Conservation (phyloP, 306 rosid genomes). For the Lablab purpureus region DNA sequence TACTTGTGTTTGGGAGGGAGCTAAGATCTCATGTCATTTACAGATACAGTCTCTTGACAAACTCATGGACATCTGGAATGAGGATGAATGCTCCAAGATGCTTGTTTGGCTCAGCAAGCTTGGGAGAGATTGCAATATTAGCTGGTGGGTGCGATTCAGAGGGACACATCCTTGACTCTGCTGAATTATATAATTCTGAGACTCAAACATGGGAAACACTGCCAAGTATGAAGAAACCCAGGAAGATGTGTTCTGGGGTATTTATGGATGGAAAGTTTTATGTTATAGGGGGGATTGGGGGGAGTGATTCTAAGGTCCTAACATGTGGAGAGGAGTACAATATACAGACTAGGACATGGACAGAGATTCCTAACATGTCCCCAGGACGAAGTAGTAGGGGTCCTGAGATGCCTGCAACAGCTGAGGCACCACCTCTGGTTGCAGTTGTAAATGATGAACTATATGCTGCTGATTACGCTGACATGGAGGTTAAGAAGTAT, state of each 20-base stretch:
- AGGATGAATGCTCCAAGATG: constrained; percentile 90
- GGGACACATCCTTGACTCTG: constrained; percentile 74
- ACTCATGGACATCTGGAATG: constrained; percentile 85
- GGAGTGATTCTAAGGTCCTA: constrained; percentile 68
- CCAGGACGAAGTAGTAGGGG: constrained; percentile 70
- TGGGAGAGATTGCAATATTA: constrained; percentile 86
- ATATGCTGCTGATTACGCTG: constrained; percentile 88
- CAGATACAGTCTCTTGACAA: constrained; percentile 86
- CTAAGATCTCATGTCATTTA: constrained; percentile 69
- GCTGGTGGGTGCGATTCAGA: constrained; percentile 94
- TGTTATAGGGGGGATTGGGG: constrained; percentile 90
- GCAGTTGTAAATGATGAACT: constrained; percentile 85
- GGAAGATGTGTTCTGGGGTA: constrained; percentile 95
- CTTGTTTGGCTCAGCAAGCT: constrained; percentile 94
- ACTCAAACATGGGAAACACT: constrained; percentile 72
- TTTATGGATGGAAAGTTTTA: constrained; percentile 88
- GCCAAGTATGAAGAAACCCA: constrained; percentile 75
- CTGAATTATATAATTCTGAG: constrained; percentile 88
- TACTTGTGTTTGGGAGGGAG: constrained; percentile 92
- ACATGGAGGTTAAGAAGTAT: constrained; percentile 85
- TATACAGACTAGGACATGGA: constrained; percentile 73
- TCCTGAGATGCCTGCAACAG: constrained; percentile 66
- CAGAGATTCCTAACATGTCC: constrained; percentile 87
- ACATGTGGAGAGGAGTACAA: constrained; percentile 87
- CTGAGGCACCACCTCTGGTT: constrained; percentile 91